Evolutionary conservation across 352 stramenopile species (phyloP).

Genomic region (Phytophthora palmivora): DNA sequence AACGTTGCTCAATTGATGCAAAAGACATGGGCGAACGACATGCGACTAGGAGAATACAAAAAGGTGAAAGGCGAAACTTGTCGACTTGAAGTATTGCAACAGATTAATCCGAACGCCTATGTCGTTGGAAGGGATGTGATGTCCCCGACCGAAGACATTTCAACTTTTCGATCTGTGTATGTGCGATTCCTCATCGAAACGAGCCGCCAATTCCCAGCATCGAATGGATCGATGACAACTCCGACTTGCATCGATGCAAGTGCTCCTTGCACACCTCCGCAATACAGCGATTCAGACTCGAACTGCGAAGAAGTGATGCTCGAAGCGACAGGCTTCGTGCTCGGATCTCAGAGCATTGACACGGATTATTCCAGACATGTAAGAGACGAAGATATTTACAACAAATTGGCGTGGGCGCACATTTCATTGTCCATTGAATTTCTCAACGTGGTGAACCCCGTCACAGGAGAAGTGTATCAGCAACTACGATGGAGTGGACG

Average conservation of each 20-base stretch:
- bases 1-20: conserved; percentile 41
- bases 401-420: conserved; percentile 43
- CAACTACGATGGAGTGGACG: conserved; percentile 49
- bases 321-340: conserved; percentile 36
- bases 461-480: conserved; percentile 33
- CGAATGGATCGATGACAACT: neutral
- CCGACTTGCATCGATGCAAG: conserved; percentile 25
- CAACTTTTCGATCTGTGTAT: conserved; percentile 47
- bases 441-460: conserved; percentile 36
- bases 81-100: conserved; percentile 47
- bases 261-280: conserved; percentile 14
- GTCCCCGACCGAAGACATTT: conserved; percentile 37
- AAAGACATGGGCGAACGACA: conserved; percentile 54
- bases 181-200: conserved; percentile 53
- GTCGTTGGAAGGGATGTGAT: conserved; percentile 44
- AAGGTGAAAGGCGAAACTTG: conserved; percentile 51
- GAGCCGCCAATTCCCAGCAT: conserved; percentile 14
- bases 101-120: conserved; percentile 42
- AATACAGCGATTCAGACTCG: conserved; percentile 21
- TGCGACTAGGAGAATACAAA: conserved; percentile 42
- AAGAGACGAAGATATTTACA: conserved; percentile 1
- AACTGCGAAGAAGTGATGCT: conserved; percentile 21
- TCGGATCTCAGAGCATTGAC: conserved; percentile 52
- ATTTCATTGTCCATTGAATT: conserved; percentile 53
- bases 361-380: conserved; percentile 11